These are phyloP conservation scores for Jaltomata sinuosa DNA, from an alignment of 257 asterid genomes.

Conservation along the genomic window DNA sequence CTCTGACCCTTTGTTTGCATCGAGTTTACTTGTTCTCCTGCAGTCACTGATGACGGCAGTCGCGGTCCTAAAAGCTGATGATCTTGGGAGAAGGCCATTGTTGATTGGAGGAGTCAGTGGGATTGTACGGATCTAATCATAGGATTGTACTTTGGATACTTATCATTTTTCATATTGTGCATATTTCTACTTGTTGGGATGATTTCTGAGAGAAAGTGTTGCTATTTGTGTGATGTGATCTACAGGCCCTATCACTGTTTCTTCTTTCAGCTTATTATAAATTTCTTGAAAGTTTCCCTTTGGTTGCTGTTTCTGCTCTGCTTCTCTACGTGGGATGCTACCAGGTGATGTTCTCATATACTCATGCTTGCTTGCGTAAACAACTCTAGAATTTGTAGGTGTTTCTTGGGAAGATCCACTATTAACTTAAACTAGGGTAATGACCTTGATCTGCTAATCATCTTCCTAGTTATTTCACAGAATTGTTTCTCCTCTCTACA, in stretches of 20 bases:
- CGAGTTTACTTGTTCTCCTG: slow-evolving; percentile 8
- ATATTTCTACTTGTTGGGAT: background rate
- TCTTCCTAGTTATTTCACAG: background rate
- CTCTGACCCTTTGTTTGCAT: background rate
- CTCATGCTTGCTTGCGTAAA: background rate
- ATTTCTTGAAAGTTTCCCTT: slow-evolving; percentile 72
- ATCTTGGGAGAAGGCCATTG: slow-evolving; percentile 91
- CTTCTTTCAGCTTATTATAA: slow-evolving; percentile 95
- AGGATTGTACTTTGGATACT: background rate
- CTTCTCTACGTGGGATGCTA: slow-evolving; percentile 96
- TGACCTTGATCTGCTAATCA: background rate
- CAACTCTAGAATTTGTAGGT: background rate
- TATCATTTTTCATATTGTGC: background rate
- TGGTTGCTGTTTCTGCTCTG: slow-evolving; percentile 85
- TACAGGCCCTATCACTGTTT: slow-evolving; percentile 77
- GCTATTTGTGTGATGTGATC: background rate
- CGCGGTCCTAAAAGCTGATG: slow-evolving; percentile 94
- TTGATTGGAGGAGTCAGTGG: slow-evolving; percentile 84
- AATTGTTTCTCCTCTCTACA: background rate
- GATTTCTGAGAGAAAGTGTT: background rate
- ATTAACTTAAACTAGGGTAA: background rate
- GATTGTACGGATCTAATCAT: slow-evolving; percentile 48
- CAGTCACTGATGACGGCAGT: slow-evolving; percentile 89
- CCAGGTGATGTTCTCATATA: slow-evolving; percentile 45
- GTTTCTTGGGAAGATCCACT: background rate